Base-by-base conservation (phyloP, 768 basidiomycete species). In the Rubroboletus satanas region DNA sequence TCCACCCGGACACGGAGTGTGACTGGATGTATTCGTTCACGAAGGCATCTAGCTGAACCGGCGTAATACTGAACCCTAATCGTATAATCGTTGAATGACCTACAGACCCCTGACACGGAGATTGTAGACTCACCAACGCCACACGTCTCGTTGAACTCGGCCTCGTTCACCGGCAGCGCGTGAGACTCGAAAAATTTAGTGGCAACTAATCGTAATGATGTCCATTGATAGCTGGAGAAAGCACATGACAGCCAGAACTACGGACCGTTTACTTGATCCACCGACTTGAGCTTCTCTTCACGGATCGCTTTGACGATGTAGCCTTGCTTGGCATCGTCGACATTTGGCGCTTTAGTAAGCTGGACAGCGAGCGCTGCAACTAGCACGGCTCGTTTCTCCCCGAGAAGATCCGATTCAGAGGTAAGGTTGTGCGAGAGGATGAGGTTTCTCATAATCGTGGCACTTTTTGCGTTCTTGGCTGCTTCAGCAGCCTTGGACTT, bases 191-290 rank as follows among this genome's bases (percentile, higher is more conserved):
- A 62, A 66, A 87, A 94, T 70, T 87, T 93, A 21, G 83, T 75
- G 14, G 90, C 91, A 62, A 52, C 61, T 62, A 38, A 46, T 12
- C n/a, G n/a, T 45, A 43, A 50, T 26, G 26, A 11, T 37, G 53
- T 56, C 37, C 32, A 48, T 52, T 26, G 14, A 56, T 53, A 18
- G 50, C n/a, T 43, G 32, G 42, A 10, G 44, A 26, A 48, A 29
- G 37, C 17, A 32, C 15, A 35, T 18, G 32, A 33, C 33, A 45
- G 18, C 42, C 38, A 32, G 28, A 38, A 47, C 11, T 36, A 71
- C 85, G 62, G 63, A 93, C 95, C 95, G 50, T 81, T 77, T 26
- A 97, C 83, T 76, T 98, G 95, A 69, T 98, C 96, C 4, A 83
- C 79, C 33, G 80, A 83, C 72, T 87, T 90, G 54, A 98, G 71